Evolutionary conservation across 2,329 filamentous ascomycete genomes (phyloP), one percentile per base, ranked within the genome.

Genomic region (Hymenoscyphus occultus): DNA sequence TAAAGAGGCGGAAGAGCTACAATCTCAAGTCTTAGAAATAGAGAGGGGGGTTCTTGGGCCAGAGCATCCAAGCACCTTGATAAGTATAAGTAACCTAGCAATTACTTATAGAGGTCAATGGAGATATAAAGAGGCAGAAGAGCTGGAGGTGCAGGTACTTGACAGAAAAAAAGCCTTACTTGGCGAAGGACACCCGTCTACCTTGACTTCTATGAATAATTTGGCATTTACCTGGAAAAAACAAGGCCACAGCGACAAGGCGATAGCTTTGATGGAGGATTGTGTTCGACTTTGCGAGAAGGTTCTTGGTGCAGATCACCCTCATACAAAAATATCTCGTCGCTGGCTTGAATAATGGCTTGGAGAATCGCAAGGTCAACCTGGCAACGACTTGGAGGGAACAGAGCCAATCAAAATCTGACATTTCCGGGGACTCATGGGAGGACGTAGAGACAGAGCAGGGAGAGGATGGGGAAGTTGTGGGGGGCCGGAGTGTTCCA

Each of bases 11-110:
- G 56, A n/a, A 35, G 35, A 39, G 56, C 7, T 39, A 39, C 31
- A 10, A 39, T 14, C 13, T n/a, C 51, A 56, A 31, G 51, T 56
- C 5, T n/a, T 59, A 13, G 32, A 59, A 12, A 40, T 19, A 28
- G 13, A 2, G 0, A 56, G 14, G 22, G 40, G 28, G 14, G 32
- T 35, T 3, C 16, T 61, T 16, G 60, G 60, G 3, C 28, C 5
- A 19, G 60, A 61, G 32, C 60, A 61, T 22, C 60, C 60, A n/a
- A 0, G 39, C 0, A 59, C 57, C n/a, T 39, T 61, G 16, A 39
- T 12, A 16, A 39, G 42, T 28, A 60, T 60, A n/a, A 14, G 2
- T 45, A 39, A 61, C 60, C 5, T 61, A 7, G 60, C 45, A 1
- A 7, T 0, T 3, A 39, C 42, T 13, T 56, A 35, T 4, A 1